phyloP scores from a whole-genome alignment of 345 rosid species.

The Eucalyptus polybractea region DNA sequence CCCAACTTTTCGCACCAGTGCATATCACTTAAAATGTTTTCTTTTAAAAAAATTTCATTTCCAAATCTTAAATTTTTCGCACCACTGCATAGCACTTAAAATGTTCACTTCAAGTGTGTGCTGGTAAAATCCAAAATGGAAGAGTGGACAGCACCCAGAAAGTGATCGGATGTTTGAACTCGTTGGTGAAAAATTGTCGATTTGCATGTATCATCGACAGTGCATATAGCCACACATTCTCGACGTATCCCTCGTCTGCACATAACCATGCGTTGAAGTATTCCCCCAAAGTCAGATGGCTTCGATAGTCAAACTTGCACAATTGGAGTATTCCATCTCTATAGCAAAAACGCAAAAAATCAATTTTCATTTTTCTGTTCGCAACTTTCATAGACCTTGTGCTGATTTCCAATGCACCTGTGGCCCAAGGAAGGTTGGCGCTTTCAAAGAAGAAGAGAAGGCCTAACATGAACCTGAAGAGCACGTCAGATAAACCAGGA shows the following conservation, averaged over 20 bases:
- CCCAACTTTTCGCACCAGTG: neutral
- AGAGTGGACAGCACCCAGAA: neutral
- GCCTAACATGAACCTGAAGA: neutral
- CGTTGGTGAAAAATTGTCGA: neutral
- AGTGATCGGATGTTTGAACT: neutral
- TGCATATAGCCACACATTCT: neutral
- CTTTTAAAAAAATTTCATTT: neutral
- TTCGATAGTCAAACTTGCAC: neutral
- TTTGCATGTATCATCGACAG: neutral
- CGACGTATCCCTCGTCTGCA: neutral
- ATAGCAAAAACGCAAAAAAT: neutral
- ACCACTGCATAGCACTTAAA: too few species aligned
- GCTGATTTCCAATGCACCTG: neutral
- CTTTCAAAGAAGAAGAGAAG: neutral
- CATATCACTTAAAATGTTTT: neutral
- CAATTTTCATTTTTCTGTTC: neutral
- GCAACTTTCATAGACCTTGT: neutral
- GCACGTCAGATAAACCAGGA: neutral
- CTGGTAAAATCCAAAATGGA: neutral
- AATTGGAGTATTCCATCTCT: neutral
- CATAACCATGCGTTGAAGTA: neutral
- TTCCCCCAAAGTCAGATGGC: neutral
- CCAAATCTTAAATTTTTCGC: too few species aligned
- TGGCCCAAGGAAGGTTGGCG: neutral
- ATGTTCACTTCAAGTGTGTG: too few species aligned